A percentile compares a stretch with the other conserved stretches of the same genome.
These are phyloP conservation scores for Epichloe coenophiala DNA, from an alignment of 2,329 filamentous ascomycete species.

Conservation along the genomic window DNA sequence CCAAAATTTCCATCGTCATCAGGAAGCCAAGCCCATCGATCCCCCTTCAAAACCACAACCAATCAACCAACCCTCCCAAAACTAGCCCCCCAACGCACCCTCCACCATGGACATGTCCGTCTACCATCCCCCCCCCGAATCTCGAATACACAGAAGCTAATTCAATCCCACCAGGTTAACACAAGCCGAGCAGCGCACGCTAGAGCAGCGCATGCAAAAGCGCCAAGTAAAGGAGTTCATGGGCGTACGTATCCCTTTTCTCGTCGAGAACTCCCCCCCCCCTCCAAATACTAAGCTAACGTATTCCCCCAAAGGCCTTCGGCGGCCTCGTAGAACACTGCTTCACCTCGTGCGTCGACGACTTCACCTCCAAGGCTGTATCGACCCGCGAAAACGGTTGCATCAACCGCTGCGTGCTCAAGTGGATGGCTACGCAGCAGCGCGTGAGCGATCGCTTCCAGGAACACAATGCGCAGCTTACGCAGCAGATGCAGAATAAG, in stretches of 20 bases:
- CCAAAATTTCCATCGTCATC: conserved; percentile 15
- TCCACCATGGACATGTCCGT: conserved; percentile 9
- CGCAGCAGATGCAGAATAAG: conserved; percentile 36
- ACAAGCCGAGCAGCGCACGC: conserved; percentile 69
- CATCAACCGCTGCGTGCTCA: conserved; percentile 88
- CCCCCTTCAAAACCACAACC: neutral
- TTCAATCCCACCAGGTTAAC: conserved; percentile 40
- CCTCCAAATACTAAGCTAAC: too few relatives aligned
- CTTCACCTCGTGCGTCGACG: conserved; percentile 94
- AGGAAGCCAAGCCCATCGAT: neutral
- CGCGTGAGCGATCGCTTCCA: conserved; percentile 84
- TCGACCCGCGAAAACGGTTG: conserved; percentile 80
- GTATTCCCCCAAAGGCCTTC: conserved; percentile 17
- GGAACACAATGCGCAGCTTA: conserved; percentile 51
- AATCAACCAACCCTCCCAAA: neutral
- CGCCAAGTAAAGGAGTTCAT: conserved; percentile 99
- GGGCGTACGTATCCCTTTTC: conserved; percentile 49
- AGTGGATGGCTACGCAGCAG: conserved; percentile 85
- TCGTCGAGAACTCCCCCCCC: too few relatives aligned
- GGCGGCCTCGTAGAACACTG: conserved; percentile 56
- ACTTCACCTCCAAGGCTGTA: conserved; percentile 96
- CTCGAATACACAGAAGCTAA: neutral
- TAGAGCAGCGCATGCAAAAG: conserved; percentile 84
- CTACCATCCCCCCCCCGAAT: neutral
- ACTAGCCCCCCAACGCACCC: neutral